These are phyloP conservation scores for Yamadazyma sp. DNA, from an alignment of 805 yeast genomes.

Conservation along the genomic window DNA sequence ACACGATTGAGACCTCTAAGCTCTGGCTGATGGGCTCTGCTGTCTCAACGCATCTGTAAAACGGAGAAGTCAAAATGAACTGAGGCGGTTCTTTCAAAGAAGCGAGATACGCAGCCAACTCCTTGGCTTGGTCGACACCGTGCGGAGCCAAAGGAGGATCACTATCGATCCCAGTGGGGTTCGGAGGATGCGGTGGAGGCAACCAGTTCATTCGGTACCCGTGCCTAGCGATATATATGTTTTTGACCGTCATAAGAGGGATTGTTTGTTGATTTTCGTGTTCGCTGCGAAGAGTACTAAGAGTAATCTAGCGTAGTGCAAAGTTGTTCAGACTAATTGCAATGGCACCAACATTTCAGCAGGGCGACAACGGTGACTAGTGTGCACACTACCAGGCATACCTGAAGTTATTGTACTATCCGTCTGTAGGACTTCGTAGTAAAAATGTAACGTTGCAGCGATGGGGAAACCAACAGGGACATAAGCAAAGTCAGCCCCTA, in stretches of 20 bases:
- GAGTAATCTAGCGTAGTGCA: not conserved
- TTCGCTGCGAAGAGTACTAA: not conserved
- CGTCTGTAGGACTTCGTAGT: too few relatives aligned
- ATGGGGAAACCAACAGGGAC: too few relatives aligned
- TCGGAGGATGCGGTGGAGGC: slow-evolving; percentile 67
- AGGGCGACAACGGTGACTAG: too few relatives aligned
- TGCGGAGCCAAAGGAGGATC: slow-evolving; percentile 88
- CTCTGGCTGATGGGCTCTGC: slow-evolving; percentile 63
- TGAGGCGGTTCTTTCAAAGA: slow-evolving; percentile 59
- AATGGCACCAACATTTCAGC: too few relatives aligned
- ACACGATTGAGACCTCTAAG: slow-evolving; percentile 55
- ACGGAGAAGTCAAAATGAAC: slow-evolving; percentile 76
- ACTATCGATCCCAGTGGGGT: slow-evolving; percentile 86
- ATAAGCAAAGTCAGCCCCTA: too few relatives aligned
- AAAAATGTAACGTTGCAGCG: too few relatives aligned
- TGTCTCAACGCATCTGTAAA: slow-evolving; percentile 87
- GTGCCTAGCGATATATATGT: slow-evolving; percentile 76
- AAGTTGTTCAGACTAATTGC: too few relatives aligned
- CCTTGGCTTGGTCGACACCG: slow-evolving; percentile 85
- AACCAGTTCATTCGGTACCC: slow-evolving; percentile 90
- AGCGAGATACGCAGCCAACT: slow-evolving; percentile 61
- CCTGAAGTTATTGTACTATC: too few relatives aligned
- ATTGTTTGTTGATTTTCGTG: not conserved
- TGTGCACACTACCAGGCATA: too few relatives aligned
- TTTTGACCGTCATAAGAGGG: slow-evolving; percentile 42